Evolutionary conservation across 2,329 filamentous ascomycete species (phyloP), one percentile per base, ranked within the genome.

Genomic region (Amesomyces nigricolor): DNA sequence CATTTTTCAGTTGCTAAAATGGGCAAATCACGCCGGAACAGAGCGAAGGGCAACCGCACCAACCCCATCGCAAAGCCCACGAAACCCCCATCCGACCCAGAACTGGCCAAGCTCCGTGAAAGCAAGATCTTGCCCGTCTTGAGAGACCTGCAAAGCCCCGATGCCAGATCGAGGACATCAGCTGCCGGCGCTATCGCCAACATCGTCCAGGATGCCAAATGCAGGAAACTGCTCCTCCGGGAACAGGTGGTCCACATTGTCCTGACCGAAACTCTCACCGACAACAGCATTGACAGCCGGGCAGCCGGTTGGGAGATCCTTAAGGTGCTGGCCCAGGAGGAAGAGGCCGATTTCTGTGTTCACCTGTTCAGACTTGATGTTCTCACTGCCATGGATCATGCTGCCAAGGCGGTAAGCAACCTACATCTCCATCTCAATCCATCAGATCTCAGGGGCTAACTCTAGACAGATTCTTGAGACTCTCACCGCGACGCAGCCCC

Each of bases 281-380:
- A 88, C 65, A 72, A 77, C 38, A 81, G 76, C 55, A 72, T 85
- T 51, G 83, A 87, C 69, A 82, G 81, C 62, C 76, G 81, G 47
- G 80, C 82, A 43, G 81, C 83, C 17, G 85, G 82, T n/a, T 88
- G 85, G 85, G 78, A 80, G 11, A 84, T 87, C 60, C 71, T 88
- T 51, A 76, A 78, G 60, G 77, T 81, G 42, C 73, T 88, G 51
- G 80, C 78, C 2, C 73, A 80, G 59, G 79, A 85, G 64, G 85
- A 87, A 66, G 83, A 85, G 62, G 73, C 78, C 11, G 84, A 86
- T 63, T 87, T 87, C 57, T 85, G 82, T 59, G 72, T 87, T 17
- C 83, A 87, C 62, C 67, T 88, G 55, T 86, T 78, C 63, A 73
- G 85, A 43, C 72, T 80, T 29, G 83, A 86, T 66, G 69, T 86